phyloP scores from a whole-genome alignment of 495 filamentous ascomycete genomes.

The Penicillium samsonianum region DNA sequence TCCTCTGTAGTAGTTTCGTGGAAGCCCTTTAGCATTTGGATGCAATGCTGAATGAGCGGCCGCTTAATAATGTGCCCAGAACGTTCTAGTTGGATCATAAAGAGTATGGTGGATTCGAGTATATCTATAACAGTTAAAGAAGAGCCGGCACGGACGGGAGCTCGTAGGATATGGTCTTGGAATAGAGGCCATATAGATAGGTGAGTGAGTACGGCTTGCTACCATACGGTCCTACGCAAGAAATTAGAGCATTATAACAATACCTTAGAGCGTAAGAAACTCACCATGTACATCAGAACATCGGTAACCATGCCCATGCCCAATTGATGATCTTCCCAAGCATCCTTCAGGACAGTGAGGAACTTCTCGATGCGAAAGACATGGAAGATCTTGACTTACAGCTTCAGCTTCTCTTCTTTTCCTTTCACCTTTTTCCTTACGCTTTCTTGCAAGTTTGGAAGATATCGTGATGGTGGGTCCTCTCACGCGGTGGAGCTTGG shows the following conservation, averaged over 20 bases:
- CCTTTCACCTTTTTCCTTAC: too few relatives aligned
- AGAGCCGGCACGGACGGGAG: conserved; percentile 47
- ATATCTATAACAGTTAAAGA: conserved; percentile 60
- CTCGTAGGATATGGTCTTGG: conserved; percentile 74
- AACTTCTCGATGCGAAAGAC: too few relatives aligned
- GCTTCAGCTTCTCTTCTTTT: too few relatives aligned
- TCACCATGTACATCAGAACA: conserved; percentile 95
- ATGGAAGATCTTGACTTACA: too few relatives aligned
- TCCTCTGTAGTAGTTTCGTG: too few relatives aligned
- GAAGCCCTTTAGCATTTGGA: conserved; percentile 91
- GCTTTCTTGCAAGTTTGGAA: too few relatives aligned
- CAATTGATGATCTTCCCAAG: conserved; percentile 86
- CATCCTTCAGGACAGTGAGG: conserved; percentile 68
- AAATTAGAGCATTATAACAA: conserved; percentile 7
- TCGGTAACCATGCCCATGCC: conserved; percentile 98
- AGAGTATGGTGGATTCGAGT: conserved; percentile 78
- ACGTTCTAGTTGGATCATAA: conserved; percentile 89
- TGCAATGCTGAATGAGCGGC: conserved; percentile 74
- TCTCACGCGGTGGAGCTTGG: too few relatives aligned
- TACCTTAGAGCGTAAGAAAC: conserved; percentile 18
- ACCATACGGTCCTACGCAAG: conserved; percentile 69
- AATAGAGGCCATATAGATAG: conserved; percentile 81
- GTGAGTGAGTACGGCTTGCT: conserved; percentile 69
- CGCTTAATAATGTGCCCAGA: conserved; percentile 89
- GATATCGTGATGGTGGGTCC: too few relatives aligned